Evolutionary conservation across 768 basidiomycete species (phyloP), one percentile per base, ranked within the genome.

Genomic region (Hemileccinum rubropunctum): DNA sequence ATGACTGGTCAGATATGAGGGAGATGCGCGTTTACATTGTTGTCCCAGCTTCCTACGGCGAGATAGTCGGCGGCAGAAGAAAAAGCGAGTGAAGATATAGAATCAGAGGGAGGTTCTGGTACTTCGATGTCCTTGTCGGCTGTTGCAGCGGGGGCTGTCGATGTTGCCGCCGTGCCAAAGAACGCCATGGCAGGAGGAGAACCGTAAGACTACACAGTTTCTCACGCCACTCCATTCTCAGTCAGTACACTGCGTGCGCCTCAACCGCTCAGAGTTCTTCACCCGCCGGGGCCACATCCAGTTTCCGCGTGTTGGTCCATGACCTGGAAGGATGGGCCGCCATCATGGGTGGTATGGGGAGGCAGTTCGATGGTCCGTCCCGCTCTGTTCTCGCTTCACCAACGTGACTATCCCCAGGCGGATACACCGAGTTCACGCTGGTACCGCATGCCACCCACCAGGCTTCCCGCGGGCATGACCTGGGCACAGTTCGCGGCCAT

Each of bases 11-110:
- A 40, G 50, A 36, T 23, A 27, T 12, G 37, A 38, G 14, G 35
- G 12, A 23, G 15, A 32, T 3, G 26, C 20, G 39, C 47, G 15
- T 37, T n/a, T 57, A 93, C 94, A 69, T 90, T 90, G 64, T 92
- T 94, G 63, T 91, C 89, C 95, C 95, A 98, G 58, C 86, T 88
- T 47, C 84, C 93, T 12, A 95, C 94, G 9, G 95, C 93, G 21
- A 98, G 78, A 63, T 91, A 89, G 63, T 95, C 91, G 9, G 88
- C 88, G 15, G 82, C 84, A 6, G 87, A 81, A 0, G 90, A 93
- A 72, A 95, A 98, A 1, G 87, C 71, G 44, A 98, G 68, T 3
- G 83, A 81, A 2, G 92, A 95, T 53, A 95, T 89, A 12, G 91
- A 91, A 65, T 98, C 95, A 9, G 81, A 65, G 4, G 92, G 92